Conservation (phyloP, 129 eudicot species). For the Kitagawia praeruptora region DNA sequence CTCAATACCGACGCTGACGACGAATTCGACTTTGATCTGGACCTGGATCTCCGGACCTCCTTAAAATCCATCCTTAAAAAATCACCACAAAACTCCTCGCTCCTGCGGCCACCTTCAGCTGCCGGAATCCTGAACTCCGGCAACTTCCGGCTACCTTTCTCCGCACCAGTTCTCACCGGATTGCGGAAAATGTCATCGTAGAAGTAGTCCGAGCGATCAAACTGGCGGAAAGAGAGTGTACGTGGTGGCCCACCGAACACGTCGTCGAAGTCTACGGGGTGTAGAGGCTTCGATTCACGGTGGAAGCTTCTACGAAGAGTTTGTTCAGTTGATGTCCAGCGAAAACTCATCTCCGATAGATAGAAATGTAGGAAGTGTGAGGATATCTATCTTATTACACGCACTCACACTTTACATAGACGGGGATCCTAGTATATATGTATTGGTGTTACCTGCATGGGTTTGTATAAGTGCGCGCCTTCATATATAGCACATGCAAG, state of each 20-base stretch:
- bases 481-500: not conserved
- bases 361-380: not conserved
- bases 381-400: not conserved
- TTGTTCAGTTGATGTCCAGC: constrained; percentile 40
- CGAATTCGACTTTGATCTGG: constrained; percentile 58
- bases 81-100: constrained; percentile 51
- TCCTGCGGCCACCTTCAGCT: constrained; percentile 14
- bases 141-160: constrained; percentile 43
- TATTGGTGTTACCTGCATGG: not conserved
- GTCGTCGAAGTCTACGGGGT: constrained; percentile 59
- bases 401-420: not conserved
- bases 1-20: constrained; percentile 67
- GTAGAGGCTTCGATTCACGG: constrained; percentile 15
- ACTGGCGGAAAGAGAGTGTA: constrained; percentile 43
- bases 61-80: constrained; percentile 40
- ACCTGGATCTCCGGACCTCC: constrained; percentile 46
- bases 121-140: constrained; percentile 71
- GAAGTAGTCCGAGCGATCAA: constrained; percentile 17
- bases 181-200: constrained; percentile 51
- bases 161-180: constrained; percentile 14
- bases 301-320: constrained; percentile 15
- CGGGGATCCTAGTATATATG: not conserved
- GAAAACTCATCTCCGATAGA: not conserved
- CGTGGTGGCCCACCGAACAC: constrained; percentile 90
- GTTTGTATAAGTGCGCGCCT: not conserved